These are phyloP conservation scores for Dipteronia sinensis DNA, from an alignment of 345 rosid genomes.

Conservation along the genomic window DNA sequence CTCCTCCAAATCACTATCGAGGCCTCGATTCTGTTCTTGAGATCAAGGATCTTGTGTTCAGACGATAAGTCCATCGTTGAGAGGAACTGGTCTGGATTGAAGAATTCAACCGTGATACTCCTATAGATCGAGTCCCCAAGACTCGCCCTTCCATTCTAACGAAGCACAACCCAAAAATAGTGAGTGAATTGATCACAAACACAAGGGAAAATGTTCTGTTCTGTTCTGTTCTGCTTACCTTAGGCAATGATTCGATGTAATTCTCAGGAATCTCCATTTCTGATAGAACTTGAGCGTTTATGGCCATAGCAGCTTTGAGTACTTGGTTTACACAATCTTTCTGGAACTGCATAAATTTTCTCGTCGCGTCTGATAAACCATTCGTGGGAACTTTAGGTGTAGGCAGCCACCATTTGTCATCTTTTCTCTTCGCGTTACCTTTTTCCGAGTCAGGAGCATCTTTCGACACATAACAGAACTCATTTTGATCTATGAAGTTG, in stretches of 20 bases:
- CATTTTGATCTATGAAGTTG: constrained; percentile 70
- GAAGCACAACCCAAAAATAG: not conserved
- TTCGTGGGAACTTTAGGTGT: constrained; percentile 70
- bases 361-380: constrained; percentile 67
- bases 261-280: constrained; percentile 90
- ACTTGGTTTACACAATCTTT: constrained; percentile 91
- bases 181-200: constrained; percentile 8
- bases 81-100: constrained; percentile 82
- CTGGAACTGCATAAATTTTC: constrained; percentile 74
- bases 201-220: not conserved
- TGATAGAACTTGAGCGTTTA: constrained; percentile 79
- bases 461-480: constrained; percentile 65
- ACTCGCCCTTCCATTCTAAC: constrained; percentile 82
- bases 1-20: constrained; percentile 87
- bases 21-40: constrained; percentile 88
- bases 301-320: constrained; percentile 95
- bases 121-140: constrained; percentile 77
- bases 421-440: constrained; percentile 51
- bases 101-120: constrained; percentile 71
- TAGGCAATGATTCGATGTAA: constrained; percentile 87
- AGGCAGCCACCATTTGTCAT: constrained; percentile 95
- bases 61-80: constrained; percentile 69
- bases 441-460: constrained; percentile 68
- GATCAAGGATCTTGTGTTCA: constrained; percentile 80
- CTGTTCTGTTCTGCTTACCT: constrained; percentile 38